Base-by-base conservation (phyloP, 345 rosid species). In the Pugionium dolabratum region DNA sequence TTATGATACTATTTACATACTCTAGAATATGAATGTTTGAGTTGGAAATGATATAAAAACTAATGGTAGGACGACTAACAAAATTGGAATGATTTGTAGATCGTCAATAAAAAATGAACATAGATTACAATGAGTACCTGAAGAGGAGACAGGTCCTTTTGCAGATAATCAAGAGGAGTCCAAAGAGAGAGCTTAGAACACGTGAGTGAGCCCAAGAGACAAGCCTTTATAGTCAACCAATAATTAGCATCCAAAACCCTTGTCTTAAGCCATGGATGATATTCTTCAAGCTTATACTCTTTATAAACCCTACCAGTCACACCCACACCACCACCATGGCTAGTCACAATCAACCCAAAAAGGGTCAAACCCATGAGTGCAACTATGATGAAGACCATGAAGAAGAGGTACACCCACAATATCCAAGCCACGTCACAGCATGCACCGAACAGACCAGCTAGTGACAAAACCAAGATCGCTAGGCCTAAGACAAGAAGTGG, bases 361-460 rank as follows among this genome's bases (percentile, higher is more conserved):
- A 86, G 46, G 0, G 96, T 90, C 40, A 94, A 54, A 8, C 67
- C 87, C 83, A 87, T 78, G 4, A 94, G 73, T 25, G 88, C 47
- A 5, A 75, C 83, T 60, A 91, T 87, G n/a, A 88, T 66, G 65
- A 86, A 55, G 62, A 94, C 44, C 97, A 94, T 88, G 64, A 88
- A 88, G 54, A 87, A 84, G 54, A 94, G 67, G 74, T 94, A 94
- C 1, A 94, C 77, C 99, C 99, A 91, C 6, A 94, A 97, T 25
- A 85, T 86, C 87, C 90, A 94, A 29, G 82, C 84, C 26, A 94
- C 80, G 46, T 80, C 76, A 50, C 88, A 94, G 32, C 99, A 94
- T 18, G 96, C 93, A n/a, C 99, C 97, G 8, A 91, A 75, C 66
- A 91, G 83, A 29, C 99, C 99, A 18, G 86, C 91, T 10, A 94